Conservation (phyloP, 371 early-diverging fungal species). For the Sporodiniella umbellata region DNA sequence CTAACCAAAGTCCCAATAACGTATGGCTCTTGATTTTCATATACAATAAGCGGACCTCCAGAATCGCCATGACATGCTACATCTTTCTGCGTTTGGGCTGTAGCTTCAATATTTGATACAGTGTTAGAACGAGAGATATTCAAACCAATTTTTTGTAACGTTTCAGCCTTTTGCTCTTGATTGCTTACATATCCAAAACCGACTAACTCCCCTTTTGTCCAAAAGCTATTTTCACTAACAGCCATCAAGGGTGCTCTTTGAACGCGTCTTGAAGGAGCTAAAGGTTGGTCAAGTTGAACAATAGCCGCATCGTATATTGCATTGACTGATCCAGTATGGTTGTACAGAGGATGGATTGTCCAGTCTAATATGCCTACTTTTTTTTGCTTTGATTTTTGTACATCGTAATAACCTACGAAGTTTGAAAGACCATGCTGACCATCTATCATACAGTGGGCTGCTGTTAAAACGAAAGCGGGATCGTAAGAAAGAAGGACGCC, state of each 20-base stretch:
- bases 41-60: conserved; percentile 28
- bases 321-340: conserved; percentile 14
- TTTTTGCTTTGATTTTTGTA: conserved; percentile 21
- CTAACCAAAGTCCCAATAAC: conserved; percentile 30
- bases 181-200: conserved; percentile 32
- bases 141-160: conserved; percentile 20
- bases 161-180: conserved; percentile 16
- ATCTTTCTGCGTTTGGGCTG: conserved; percentile 13
- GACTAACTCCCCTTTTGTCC: conserved; percentile 24
- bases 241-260: conserved; percentile 35
- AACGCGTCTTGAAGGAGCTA: conserved; percentile 18
- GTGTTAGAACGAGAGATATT: conserved; percentile 20
- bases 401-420: conserved; percentile 15
- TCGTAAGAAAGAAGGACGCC: conserved; percentile 38
- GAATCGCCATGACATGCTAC: conserved; percentile 48
- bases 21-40: conserved; percentile 15
- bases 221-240: neutral
- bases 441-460: conserved; percentile 46
- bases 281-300: conserved; percentile 22
- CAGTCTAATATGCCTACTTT: conserved; percentile 23
- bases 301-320: conserved; percentile 40
- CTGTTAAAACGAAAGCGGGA: conserved; percentile 41
- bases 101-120: conserved; percentile 16
- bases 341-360: conserved; percentile 37
- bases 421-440: conserved; percentile 14